Conservation (phyloP, 805 yeast genomes). For the Blastobotrys robertii region DNA sequence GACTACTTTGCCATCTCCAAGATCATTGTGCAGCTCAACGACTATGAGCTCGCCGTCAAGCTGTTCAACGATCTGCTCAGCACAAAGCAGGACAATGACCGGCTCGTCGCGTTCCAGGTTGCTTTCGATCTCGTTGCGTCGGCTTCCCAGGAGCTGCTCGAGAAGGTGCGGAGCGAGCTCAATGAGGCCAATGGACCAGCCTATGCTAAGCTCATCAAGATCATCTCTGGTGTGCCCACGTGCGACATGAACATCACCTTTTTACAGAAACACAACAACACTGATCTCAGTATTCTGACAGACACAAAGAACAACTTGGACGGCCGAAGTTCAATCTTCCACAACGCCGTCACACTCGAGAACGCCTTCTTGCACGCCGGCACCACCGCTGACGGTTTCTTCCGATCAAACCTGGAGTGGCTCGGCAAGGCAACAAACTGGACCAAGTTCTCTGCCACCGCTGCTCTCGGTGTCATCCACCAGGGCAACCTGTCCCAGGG, state of each 20-base stretch:
- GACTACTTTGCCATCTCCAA: slow-evolving; percentile 81
- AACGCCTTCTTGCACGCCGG: slow-evolving; percentile 95
- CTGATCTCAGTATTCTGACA: slow-evolving; percentile 73
- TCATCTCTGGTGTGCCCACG: slow-evolving; percentile 86
- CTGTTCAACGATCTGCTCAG: slow-evolving; percentile 53
- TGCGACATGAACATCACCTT: slow-evolving; percentile 89
- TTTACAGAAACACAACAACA: slow-evolving; percentile 73
- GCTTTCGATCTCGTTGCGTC: slow-evolving; percentile 90
- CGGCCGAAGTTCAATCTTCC: slow-evolving; percentile 88
- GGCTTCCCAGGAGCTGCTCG: slow-evolving; percentile 82
- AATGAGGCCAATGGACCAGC: slow-evolving; percentile 24
- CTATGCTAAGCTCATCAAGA: slow-evolving; percentile 42
- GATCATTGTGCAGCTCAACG: slow-evolving; percentile 81
- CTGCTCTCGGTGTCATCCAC: slow-evolving; percentile 95
- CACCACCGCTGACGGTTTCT: slow-evolving; percentile 88
- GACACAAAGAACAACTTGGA: slow-evolving; percentile 75
- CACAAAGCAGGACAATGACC: slow-evolving; percentile 33
- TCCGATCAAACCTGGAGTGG: slow-evolving; percentile 89
- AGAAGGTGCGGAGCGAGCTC: slow-evolving; percentile 32
- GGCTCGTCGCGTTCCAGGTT: slow-evolving; percentile 72
- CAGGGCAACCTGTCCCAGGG: slow-evolving; percentile 92
- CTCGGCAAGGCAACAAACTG: slow-evolving; percentile 95
- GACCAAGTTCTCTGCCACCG: slow-evolving; percentile 97
- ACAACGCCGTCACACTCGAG: slow-evolving; percentile 89
- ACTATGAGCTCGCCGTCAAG: slow-evolving; percentile 54